A percentile compares a stretch with the other conserved stretches of the same genome.
Conservation (phyloP, 1,139 yeast species). For the Nakaseomyces delphensis region DNA sequence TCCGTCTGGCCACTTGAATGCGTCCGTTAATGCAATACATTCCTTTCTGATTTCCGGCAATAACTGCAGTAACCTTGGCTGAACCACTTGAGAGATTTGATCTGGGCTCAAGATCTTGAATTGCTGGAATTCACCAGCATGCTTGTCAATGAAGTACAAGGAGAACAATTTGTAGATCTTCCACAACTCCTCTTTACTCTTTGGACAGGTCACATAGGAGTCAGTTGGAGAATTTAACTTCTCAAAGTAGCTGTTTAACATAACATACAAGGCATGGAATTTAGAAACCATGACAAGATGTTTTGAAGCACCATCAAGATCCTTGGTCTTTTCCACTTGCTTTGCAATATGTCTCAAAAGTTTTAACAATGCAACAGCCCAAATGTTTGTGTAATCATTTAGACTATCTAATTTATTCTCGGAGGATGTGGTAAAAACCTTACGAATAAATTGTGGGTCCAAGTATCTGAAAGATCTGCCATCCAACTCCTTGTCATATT, state of each 20-base stretch:
- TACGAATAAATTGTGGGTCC: slow-evolving; percentile 24
- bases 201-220: slow-evolving; percentile 25
- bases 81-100: slow-evolving; percentile 38
- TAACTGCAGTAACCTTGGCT: slow-evolving; percentile 40
- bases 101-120: slow-evolving; percentile 46
- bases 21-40: slow-evolving; percentile 77
- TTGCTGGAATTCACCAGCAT: slow-evolving; percentile 69
- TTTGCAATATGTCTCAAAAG: slow-evolving; percentile 41
- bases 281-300: slow-evolving; percentile 53
- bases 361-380: slow-evolving; percentile 43
- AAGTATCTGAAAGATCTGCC: slow-evolving; percentile 37
- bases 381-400: slow-evolving; percentile 34
- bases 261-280: slow-evolving; percentile 52
- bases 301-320: slow-evolving; percentile 52
- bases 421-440: slow-evolving; percentile 24
- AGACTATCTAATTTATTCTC: slow-evolving; percentile 33
- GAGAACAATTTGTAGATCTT: slow-evolving; percentile 55
- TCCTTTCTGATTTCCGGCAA: slow-evolving; percentile 53
- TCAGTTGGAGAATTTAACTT: slow-evolving; percentile 24
- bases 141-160: slow-evolving; percentile 63
- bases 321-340: slow-evolving; percentile 37
- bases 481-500: slow-evolving; percentile 35
- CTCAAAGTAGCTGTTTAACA: slow-evolving; percentile 28
- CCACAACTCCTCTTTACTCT: slow-evolving; percentile 35
- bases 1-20: slow-evolving; percentile 79